Percentiles rank a stretch among this genome's conserved stretches.
Conservation (phyloP, 768 basidiomycete genomes). For the Mycena galericulata region DNA sequence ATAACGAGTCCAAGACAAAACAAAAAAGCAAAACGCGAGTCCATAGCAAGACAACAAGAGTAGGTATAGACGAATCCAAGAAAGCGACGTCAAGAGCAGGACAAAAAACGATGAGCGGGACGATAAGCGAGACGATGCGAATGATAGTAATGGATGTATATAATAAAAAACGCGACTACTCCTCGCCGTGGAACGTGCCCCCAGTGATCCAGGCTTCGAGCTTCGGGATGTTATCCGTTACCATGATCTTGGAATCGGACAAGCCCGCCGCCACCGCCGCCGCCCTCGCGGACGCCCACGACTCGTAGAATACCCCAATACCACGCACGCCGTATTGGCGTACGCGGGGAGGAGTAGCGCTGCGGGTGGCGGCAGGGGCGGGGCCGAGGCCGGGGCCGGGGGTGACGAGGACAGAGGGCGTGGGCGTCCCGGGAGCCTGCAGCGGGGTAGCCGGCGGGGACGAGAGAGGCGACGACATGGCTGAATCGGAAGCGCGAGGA, state of each 20-base stretch:
- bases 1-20: background rate
- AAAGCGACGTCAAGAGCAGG: no score
- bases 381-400: background rate
- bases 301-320: background rate
- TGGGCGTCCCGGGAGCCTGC: background rate
- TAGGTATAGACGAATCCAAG: no score
- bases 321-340: background rate
- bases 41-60: no score
- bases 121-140: no score
- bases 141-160: no score
- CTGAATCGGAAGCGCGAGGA: background rate
- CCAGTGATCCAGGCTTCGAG: slow-evolving; percentile 1
- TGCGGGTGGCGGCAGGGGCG: background rate
- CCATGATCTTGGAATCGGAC: background rate
- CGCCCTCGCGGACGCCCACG: background rate
- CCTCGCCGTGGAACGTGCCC: background rate
- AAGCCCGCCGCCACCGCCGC: background rate
- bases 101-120: no score
- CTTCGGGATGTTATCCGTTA: background rate
- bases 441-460: background rate
- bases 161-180: background rate
- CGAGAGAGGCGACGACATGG: background rate
- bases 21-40: no score
- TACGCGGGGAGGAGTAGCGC: background rate
- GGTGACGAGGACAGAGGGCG: background rate